phyloP scores from a whole-genome alignment of 805 yeast species.

The Sungouiella blattae region DNA sequence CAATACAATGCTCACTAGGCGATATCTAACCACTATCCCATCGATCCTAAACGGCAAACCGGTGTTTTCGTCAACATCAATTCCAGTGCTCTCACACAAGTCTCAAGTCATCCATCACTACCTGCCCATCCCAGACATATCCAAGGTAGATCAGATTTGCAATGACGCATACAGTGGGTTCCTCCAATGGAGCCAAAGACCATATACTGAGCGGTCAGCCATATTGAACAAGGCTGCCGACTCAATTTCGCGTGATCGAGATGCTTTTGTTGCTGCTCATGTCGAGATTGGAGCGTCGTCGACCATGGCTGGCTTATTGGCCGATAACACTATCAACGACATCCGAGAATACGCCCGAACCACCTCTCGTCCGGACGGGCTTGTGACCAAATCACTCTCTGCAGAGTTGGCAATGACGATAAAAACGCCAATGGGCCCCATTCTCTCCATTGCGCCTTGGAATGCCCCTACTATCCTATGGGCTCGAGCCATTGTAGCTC shows the following conservation, averaged over 20 bases:
- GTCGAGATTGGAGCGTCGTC: slow-evolving; percentile 8
- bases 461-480: slow-evolving; percentile 44
- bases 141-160: slow-evolving; percentile 11
- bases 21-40: slow-evolving; percentile 4
- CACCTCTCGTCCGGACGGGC: slow-evolving; percentile 16
- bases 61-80: slow-evolving; percentile 1
- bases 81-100: slow-evolving; percentile 13
- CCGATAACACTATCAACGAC: slow-evolving; percentile 7
- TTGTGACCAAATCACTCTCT: slow-evolving; percentile 9
- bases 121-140: slow-evolving; percentile 7
- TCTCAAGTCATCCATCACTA: slow-evolving; percentile 6
- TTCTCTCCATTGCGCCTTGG: slow-evolving; percentile 46
- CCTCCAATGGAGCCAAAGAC: slow-evolving; percentile 20
- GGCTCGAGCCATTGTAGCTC: slow-evolving; percentile 39
- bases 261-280: slow-evolving; percentile 9
- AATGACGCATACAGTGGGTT: slow-evolving; percentile 23
- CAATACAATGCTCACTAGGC: no score
- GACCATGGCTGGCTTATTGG: slow-evolving; percentile 7
- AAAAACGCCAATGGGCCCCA: slow-evolving; percentile 43
- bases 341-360: slow-evolving; percentile 10
- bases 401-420: slow-evolving; percentile 25
- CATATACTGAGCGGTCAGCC: slow-evolving; percentile 14
- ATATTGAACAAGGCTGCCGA: slow-evolving; percentile 19
- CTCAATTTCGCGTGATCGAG: slow-evolving; percentile 10
- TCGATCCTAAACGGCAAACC: slow-evolving; percentile 10